Evolutionary conservation across 164 flowering plant genomes (phyloP), one percentile per base, ranked within the genome.

Genomic region (Macadamia integrifolia): DNA sequence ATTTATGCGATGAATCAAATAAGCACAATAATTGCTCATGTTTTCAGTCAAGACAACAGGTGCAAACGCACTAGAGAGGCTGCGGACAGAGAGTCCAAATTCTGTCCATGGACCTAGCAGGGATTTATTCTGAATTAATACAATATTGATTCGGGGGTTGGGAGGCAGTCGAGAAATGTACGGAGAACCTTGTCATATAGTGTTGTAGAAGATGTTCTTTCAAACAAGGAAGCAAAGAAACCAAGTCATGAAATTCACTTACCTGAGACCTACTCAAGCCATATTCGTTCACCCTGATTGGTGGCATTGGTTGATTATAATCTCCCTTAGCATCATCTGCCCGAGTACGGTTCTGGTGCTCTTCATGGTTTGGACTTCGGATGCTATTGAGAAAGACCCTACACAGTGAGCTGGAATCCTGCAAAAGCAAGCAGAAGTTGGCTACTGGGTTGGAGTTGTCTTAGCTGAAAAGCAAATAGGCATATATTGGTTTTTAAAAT

Each of bases 371-470:
- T 44, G 64, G 15, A 50, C 46, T 75, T 43, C 49, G 60, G 18
- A 35, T 76, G 50, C 18, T 31, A 18, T 44, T 58, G 42, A n/a
- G 71, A 69, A 87, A 83, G 68, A 85, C 74, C 73, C 83, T 78
- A 75, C 82, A 82, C 0, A 85, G 72, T 55, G 72, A 71, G 64
- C 77, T 70, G 11, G 73, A 35, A 23, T 71, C 84, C 87, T 87
- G 81, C 85, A 77, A 65, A 83, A 77, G 69, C 79, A 68, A 85
- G 71, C 11, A 40, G 48, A 58, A 74, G 12, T 64, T 73, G 62
- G 72, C 72, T 74, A 65, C 70, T 44, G 62, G 74, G 50, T 70
- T 74, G 58, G 79, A 77, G 12, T 48, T 32, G 64, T 50, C 10
- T 42, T 48, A 69, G 68, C 60, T 40, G 49, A 52, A 42, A 66